A percentile compares a stretch with the other conserved stretches of the same genome.
Conservation (phyloP, 179 eudicot species). For the Drosera spatulata region DNA sequence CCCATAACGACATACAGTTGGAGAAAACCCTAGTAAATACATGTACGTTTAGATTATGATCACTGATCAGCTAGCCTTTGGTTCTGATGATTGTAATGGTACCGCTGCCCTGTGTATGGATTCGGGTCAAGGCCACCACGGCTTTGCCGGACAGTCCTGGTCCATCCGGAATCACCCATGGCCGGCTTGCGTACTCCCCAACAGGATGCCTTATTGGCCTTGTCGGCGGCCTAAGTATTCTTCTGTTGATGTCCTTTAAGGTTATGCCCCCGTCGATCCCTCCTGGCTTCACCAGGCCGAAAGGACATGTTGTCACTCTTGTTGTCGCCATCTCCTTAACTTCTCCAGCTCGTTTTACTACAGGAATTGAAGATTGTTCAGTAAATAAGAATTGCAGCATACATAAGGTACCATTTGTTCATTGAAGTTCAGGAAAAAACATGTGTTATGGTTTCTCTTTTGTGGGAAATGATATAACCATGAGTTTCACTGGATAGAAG, state of each 20-base stretch:
- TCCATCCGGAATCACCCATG: constrained; percentile 33
- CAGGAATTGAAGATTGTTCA: background rate
- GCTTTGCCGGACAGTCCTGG: constrained; percentile 84
- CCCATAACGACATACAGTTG: no score
- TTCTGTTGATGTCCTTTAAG: constrained; percentile 63
- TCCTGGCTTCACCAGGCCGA: constrained; percentile 80
- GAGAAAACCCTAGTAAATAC: no score
- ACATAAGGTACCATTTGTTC: no score
- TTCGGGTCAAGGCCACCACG: constrained; percentile 68
- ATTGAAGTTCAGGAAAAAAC: no score
- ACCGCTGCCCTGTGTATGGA: constrained; percentile 82
- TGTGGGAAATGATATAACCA: no score
- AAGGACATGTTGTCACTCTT: constrained; percentile 50
- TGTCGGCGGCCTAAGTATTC: constrained; percentile 75
- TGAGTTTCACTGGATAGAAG: no score
- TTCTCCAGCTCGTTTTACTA: background rate
- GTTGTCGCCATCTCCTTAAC: constrained; percentile 21
- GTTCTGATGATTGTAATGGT: constrained; percentile 82
- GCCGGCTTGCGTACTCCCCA: constrained; percentile 78
- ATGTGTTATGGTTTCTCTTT: no score
- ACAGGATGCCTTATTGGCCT: constrained; percentile 89
- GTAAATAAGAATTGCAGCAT: background rate
- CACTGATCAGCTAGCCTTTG: constrained; percentile 21
- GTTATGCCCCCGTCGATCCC: constrained; percentile 71
- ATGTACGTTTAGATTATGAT: no score